Conservation (phyloP, 2,329 filamentous ascomycete genomes). For the Hortaea werneckii region DNA sequence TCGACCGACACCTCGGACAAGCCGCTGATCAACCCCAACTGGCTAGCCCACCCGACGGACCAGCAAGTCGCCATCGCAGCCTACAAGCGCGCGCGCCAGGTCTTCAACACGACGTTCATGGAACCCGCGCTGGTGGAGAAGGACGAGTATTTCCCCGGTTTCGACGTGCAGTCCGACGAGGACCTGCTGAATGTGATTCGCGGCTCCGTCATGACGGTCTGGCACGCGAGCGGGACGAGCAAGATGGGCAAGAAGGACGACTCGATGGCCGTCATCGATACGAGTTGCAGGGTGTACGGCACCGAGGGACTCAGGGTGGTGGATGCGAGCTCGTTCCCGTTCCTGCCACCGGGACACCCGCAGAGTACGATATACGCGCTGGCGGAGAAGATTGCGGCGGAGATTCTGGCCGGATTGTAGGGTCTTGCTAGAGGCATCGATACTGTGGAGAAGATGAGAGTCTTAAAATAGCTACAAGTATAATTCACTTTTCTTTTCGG, state of each 20-base stretch:
- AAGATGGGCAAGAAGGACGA: not conserved
- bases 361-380: too few species aligned
- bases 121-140: constrained; percentile 14
- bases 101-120: constrained; percentile 1
- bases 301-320: constrained; percentile 15
- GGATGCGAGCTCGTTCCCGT: constrained; percentile 10
- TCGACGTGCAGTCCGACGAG: constrained; percentile 4
- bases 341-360: constrained; percentile 11
- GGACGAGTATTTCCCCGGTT: constrained; percentile 20
- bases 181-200: constrained; percentile 6
- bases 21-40: constrained; percentile 1
- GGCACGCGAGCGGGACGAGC: too few species aligned
- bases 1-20: not conserved
- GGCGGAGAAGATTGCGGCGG: too few species aligned
- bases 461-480: too few species aligned
- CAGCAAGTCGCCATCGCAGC: constrained; percentile 14
- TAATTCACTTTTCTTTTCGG: too few species aligned
- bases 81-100: constrained; percentile 2
- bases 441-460: too few species aligned
- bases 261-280: constrained; percentile 7
- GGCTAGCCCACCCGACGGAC: constrained; percentile 34
- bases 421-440: too few species aligned
- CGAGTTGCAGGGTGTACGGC: constrained; percentile 10
- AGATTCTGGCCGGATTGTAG: too few species aligned
- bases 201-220: constrained; percentile 1